These are phyloP conservation scores for Talaromyces rugulosus DNA, from an alignment of 2,329 filamentous ascomycete species.

Conservation along the genomic window DNA sequence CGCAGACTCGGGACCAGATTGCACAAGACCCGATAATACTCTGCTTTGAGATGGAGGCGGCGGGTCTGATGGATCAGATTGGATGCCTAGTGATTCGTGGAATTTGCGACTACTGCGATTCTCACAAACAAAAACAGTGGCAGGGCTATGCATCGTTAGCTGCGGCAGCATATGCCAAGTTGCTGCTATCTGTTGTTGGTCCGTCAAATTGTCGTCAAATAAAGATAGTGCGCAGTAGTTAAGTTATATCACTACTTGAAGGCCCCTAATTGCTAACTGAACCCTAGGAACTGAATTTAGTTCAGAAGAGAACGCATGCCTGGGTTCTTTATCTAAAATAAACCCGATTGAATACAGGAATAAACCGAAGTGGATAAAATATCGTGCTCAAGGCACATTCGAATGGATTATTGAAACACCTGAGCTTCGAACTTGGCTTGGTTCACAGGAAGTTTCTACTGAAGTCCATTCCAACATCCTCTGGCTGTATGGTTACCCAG, in stretches of 20 bases:
- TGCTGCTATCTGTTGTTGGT: not conserved
- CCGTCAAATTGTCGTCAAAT: too few species aligned
- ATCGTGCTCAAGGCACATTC: slow-evolving; percentile 6
- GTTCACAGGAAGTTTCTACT: not conserved
- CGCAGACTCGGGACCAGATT: not conserved
- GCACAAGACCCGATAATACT: not conserved
- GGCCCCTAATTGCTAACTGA: too few species aligned
- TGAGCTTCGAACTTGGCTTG: slow-evolving; percentile 16
- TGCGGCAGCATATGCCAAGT: slow-evolving; percentile 13
- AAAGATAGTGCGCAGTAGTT: not conserved
- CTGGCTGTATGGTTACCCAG: slow-evolving; percentile 18
- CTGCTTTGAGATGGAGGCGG: slow-evolving; percentile 3
- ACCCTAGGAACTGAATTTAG: not conserved
- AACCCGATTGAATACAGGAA: not conserved
- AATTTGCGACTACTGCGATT: slow-evolving; percentile 3
- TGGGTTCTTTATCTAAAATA: not conserved
- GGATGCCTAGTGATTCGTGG: slow-evolving; percentile 14
- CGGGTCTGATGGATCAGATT: slow-evolving; percentile 11
- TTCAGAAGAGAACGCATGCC: not conserved
- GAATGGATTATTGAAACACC: slow-evolving; percentile 15
- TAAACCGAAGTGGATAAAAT: not conserved
- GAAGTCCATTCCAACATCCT: slow-evolving; percentile 4
- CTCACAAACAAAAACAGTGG: slow-evolving; percentile 14
- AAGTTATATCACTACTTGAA: too few species aligned
- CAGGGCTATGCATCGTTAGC: slow-evolving; percentile 12